Evolutionary conservation across 371 early-diverging fungal species (phyloP).

Genomic region (Nematocida parisii): DNA sequence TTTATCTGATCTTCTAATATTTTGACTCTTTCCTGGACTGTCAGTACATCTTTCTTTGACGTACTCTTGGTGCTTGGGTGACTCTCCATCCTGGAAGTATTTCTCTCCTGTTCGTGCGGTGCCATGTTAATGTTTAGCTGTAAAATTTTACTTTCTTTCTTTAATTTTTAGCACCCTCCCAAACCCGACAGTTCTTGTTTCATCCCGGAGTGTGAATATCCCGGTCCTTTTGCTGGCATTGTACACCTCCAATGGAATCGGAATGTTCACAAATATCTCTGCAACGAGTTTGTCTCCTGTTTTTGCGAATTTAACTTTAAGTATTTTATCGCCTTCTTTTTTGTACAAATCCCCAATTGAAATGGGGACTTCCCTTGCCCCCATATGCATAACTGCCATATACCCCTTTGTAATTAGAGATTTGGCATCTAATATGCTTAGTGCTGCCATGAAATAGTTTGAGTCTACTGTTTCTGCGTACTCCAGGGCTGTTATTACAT

Average conservation of each 20-base stretch:
- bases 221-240: slow-evolving; percentile 55
- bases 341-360: slow-evolving; percentile 64
- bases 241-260: slow-evolving; percentile 53
- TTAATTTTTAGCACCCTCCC: slow-evolving; percentile 68
- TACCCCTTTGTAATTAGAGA: slow-evolving; percentile 68
- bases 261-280: slow-evolving; percentile 55
- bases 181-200: slow-evolving; percentile 68
- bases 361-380: slow-evolving; percentile 54
- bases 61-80: neutral
- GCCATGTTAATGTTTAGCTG: slow-evolving; percentile 7
- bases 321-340: slow-evolving; percentile 66
- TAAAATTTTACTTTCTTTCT: slow-evolving; percentile 57
- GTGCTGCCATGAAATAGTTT: slow-evolving; percentile 63
- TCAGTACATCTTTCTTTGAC: slow-evolving; percentile 37
- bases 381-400: slow-evolving; percentile 68
- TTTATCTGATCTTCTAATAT: slow-evolving; percentile 50
- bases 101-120: slow-evolving; percentile 16
- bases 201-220: slow-evolving; percentile 68
- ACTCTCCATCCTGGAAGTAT: slow-evolving; percentile 13
- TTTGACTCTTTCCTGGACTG: slow-evolving; percentile 44
- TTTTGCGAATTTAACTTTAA: slow-evolving; percentile 62
- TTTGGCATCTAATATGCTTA: slow-evolving; percentile 66
- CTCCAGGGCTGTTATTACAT: slow-evolving; percentile 42
- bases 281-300: slow-evolving; percentile 66
- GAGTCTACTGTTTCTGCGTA: slow-evolving; percentile 44